Percentiles rank a stretch among this genome's conserved stretches.
Conservation (phyloP, 2,329 filamentous ascomycete species). For the Huntiella abstrusa region DNA sequence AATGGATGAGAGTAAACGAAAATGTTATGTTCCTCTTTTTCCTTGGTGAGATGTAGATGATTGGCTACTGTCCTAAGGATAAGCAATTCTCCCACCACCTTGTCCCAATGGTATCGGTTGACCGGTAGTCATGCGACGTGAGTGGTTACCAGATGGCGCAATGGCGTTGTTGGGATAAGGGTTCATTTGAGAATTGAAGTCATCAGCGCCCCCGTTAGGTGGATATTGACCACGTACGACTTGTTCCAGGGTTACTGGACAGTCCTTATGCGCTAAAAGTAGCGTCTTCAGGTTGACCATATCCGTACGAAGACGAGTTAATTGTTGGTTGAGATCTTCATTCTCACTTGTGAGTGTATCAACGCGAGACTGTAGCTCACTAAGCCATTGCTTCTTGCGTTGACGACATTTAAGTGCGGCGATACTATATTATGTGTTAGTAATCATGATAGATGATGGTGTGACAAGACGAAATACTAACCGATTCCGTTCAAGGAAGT, state of each 20-base stretch:
- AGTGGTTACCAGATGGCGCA: neutral
- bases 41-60: no score
- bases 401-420: constrained; percentile 93
- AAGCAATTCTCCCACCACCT: neutral
- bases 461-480: constrained; percentile 25
- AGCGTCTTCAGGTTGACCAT: constrained; percentile 89
- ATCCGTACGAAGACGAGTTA: constrained; percentile 72
- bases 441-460: constrained; percentile 14
- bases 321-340: constrained; percentile 65
- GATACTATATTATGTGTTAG: constrained; percentile 37
- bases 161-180: constrained; percentile 22
- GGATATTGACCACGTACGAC: constrained; percentile 22
- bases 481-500: constrained; percentile 93
- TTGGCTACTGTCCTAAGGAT: no score
- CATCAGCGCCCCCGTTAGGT: constrained; percentile 33
- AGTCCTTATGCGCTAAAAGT: constrained; percentile 87
- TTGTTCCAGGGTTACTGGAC: constrained; percentile 77
- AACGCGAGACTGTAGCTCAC: constrained; percentile 84
- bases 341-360: constrained; percentile 87
- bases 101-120: constrained; percentile 10
- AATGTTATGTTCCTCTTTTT: no score
- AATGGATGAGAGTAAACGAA: neutral
- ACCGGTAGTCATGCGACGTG: constrained; percentile 8
- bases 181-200: constrained; percentile 36
- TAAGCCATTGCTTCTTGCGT: constrained; percentile 96